Conservation (phyloP, 1,284 basidiomycete genomes). For the Malassezia vespertilionis region DNA sequence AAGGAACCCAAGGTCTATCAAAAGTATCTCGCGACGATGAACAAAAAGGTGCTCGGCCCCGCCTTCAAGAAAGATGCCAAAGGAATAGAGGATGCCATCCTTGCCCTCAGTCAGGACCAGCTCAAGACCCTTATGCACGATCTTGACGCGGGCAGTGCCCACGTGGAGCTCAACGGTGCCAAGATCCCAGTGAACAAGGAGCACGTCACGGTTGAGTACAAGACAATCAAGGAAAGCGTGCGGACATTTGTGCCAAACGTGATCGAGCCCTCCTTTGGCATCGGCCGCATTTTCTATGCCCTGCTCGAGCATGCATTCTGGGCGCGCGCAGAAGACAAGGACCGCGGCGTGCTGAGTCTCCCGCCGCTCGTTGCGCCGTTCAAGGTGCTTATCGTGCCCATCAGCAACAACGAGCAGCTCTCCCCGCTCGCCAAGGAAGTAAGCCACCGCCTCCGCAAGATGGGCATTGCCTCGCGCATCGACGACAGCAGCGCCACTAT, state of each 20-base stretch:
- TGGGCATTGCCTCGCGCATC: conserved; percentile 79
- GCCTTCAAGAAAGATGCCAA: conserved; percentile 76
- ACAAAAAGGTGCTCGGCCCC: conserved; percentile 82
- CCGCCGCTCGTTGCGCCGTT: conserved; percentile 85
- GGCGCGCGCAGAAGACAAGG: conserved; percentile 67
- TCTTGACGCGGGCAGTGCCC: conserved; percentile 58
- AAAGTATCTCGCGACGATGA: conserved; percentile 64
- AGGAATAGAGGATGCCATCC: conserved; percentile 60
- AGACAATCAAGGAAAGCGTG: conserved; percentile 81
- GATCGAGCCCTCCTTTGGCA: conserved; percentile 95
- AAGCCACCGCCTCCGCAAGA: conserved; percentile 71
- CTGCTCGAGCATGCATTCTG: conserved; percentile 93
- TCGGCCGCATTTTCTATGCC: conserved; percentile 88
- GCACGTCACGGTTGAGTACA: conserved; percentile 67
- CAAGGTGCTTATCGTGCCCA: conserved; percentile 91
- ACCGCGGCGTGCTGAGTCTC: conserved; percentile 62
- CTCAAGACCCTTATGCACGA: conserved; percentile 63
- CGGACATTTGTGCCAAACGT: conserved; percentile 95
- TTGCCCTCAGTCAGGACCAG: conserved; percentile 60
- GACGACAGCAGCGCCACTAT: conserved; percentile 92
- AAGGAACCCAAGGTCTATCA: conserved; percentile 69
- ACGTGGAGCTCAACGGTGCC: conserved; percentile 54
- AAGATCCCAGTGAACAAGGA: conserved; percentile 62
- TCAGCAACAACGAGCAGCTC: conserved; percentile 77
- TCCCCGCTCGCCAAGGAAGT: conserved; percentile 74